phyloP scores from a whole-genome alignment of 176 grass and related monocot genomes.

The Oryza glaberrima region DNA sequence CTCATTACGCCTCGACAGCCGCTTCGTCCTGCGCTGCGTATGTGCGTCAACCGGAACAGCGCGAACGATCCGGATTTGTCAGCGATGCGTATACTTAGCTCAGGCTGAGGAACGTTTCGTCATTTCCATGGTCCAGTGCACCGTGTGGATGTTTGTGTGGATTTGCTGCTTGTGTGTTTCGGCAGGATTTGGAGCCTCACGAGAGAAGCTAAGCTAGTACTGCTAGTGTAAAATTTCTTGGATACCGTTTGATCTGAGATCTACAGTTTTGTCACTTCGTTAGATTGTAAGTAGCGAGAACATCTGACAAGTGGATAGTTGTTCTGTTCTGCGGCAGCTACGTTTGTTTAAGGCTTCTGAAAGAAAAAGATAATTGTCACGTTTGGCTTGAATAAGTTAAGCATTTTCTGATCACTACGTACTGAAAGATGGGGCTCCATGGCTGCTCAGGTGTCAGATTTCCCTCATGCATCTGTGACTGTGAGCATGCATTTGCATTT shows the following conservation, averaged over 20 bases:
- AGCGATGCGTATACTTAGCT: background rate
- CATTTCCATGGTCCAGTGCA: background rate
- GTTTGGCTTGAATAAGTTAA: background rate
- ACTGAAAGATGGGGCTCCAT: background rate
- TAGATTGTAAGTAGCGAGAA: background rate
- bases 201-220: background rate
- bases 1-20: constrained; percentile 21
- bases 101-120: background rate
- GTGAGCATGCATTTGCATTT: background rate
- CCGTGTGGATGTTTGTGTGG: background rate
- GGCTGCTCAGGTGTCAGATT: background rate
- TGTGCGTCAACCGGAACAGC: background rate
- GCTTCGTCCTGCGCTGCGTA: constrained; percentile 4
- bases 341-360: background rate
- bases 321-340: background rate
- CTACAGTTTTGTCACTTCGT: background rate
- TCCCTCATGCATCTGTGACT: background rate
- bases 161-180: background rate
- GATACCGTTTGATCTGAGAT: background rate
- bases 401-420: background rate
- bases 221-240: background rate
- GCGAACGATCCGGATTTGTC: background rate
- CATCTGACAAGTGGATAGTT: background rate
- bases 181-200: background rate
- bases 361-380: background rate